Conservation (phyloP, 768 basidiomycete species). For the Guyanaporus albipodus region DNA sequence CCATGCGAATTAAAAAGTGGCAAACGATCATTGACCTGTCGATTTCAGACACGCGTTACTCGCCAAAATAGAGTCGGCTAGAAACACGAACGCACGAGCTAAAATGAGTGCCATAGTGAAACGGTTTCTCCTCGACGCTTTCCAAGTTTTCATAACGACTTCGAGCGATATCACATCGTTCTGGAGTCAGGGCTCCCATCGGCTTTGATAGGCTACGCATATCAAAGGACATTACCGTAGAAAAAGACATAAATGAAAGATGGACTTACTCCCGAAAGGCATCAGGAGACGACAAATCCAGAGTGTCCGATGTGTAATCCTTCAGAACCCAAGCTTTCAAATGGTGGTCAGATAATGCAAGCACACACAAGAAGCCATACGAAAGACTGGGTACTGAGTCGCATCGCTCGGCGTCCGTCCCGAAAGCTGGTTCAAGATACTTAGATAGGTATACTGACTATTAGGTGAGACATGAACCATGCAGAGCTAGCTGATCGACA, state of each 20-base stretch:
- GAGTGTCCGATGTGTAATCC: slow-evolving; percentile 70
- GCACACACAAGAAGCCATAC: slow-evolving; percentile 38
- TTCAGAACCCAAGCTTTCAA: slow-evolving; percentile 78
- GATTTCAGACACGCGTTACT: slow-evolving; percentile 1
- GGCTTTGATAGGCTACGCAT: slow-evolving; percentile 68
- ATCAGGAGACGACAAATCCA: slow-evolving; percentile 60
- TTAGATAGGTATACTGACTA: slow-evolving; percentile 78
- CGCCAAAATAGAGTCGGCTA: background rate
- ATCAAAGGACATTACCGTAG: background rate
- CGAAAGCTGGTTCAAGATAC: slow-evolving; percentile 87
- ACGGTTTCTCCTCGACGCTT: slow-evolving; percentile 82
- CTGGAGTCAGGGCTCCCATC: slow-evolving; percentile 84
- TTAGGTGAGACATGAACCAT: background rate
- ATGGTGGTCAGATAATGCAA: background rate
- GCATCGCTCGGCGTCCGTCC: slow-evolving; percentile 93
- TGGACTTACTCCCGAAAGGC: slow-evolving; percentile 69
- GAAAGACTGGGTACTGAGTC: slow-evolving; percentile 91
- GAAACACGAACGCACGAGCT: slow-evolving; percentile 46
- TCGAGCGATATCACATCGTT: slow-evolving; percentile 69
- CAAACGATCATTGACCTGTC: slow-evolving; percentile 86
- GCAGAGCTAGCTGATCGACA: slow-evolving; percentile 19
- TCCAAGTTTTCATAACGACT: slow-evolving; percentile 70
- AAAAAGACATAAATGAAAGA: background rate
- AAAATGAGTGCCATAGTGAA: slow-evolving; percentile 94
- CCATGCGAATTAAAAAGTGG: slow-evolving; percentile 86